phyloP scores from a whole-genome alignment of 2,329 filamentous ascomycete genomes.

The Colletotrichum neosansevieriae region DNA sequence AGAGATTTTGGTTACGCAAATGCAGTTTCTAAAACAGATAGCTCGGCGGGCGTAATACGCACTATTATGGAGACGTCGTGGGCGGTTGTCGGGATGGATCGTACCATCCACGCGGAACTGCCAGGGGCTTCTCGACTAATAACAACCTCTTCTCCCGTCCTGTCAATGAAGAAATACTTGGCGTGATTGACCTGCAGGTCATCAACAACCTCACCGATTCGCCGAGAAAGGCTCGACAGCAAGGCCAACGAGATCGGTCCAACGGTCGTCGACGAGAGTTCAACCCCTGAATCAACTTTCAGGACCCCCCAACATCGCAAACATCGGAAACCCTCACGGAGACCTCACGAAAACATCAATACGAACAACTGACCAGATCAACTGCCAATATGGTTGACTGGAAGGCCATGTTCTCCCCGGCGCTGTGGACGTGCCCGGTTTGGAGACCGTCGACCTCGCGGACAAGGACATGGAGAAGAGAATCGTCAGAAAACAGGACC shows the following conservation, averaged over 20 bases:
- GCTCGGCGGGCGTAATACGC: slow-evolving; percentile 21
- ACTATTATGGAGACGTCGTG: slow-evolving; percentile 20
- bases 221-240: not conserved
- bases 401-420: slow-evolving; percentile 37
- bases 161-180: not conserved
- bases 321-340: slow-evolving; percentile 6
- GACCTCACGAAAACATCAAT: slow-evolving; percentile 4
- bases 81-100: slow-evolving; percentile 30
- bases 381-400: slow-evolving; percentile 39
- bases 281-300: not conserved
- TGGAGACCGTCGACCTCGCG: slow-evolving; percentile 50
- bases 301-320: too few relatives aligned
- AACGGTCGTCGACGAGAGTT: not conserved
- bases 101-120: slow-evolving; percentile 30
- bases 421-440: slow-evolving; percentile 49
- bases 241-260: not conserved
- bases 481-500: slow-evolving; percentile 49
- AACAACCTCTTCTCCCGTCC: slow-evolving; percentile 5
- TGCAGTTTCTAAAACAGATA: slow-evolving; percentile 37
- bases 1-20: slow-evolving; percentile 26
- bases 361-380: not conserved
- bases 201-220: slow-evolving; percentile 3
- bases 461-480: slow-evolving; percentile 51
- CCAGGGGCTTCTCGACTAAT: slow-evolving; percentile 8
- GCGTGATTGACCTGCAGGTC: not conserved